These are phyloP conservation scores for Neoboletus magnificus DNA, from an alignment of 768 basidiomycete genomes.

Conservation along the genomic window DNA sequence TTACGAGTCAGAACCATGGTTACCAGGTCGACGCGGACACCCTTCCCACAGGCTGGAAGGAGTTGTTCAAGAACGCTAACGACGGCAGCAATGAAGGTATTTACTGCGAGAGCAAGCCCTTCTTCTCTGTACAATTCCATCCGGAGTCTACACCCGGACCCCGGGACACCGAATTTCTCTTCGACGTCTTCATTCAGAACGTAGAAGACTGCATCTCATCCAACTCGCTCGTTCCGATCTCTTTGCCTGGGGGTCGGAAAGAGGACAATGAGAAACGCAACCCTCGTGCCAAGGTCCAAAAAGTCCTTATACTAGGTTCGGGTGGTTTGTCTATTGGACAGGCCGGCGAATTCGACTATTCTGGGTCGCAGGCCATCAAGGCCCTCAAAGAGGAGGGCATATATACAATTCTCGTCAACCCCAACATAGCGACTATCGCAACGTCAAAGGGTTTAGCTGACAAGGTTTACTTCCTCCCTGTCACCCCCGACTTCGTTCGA, in stretches of 20 bases:
- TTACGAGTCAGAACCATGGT: conserved; percentile 99
- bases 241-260: conserved; percentile 75
- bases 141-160: conserved; percentile 97
- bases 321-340: conserved; percentile 98
- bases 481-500: conserved; percentile 95
- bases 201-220: conserved; percentile 70
- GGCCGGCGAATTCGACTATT: conserved; percentile 99
- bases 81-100: conserved; percentile 98
- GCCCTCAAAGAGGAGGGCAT: conserved; percentile 98
- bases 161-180: conserved; percentile 97
- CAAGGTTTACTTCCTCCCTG: conserved; percentile 99
- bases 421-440: conserved; percentile 98
- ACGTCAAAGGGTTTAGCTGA: conserved; percentile 97
- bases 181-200: conserved; percentile 94
- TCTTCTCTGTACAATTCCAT: conserved; percentile 99
- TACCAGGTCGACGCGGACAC: conserved; percentile 86
- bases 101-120: conserved; percentile 87
- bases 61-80: conserved; percentile 94
- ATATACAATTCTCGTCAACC: conserved; percentile 97
- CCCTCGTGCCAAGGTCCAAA: conserved; percentile 76
- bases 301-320: conserved; percentile 95
- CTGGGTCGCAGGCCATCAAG: conserved; percentile 98
- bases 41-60: conserved; percentile 84
- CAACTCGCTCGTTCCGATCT: conserved; percentile 51
- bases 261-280: conserved; percentile 75